These are phyloP conservation scores for Eucalyptus decipiens DNA, from an alignment of 345 rosid species.

Conservation along the genomic window DNA sequence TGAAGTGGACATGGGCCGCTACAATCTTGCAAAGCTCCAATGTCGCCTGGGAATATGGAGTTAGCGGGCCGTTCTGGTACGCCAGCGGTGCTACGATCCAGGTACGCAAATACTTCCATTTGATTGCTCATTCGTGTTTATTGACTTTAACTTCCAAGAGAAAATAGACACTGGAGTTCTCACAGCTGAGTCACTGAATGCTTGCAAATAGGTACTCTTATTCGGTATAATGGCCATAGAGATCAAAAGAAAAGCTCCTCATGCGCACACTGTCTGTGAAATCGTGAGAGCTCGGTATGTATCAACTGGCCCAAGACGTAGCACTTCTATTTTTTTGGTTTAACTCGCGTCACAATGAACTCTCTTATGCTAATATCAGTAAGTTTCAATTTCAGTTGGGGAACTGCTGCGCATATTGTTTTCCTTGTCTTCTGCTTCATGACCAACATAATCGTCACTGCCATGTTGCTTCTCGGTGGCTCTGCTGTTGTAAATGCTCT, in stretches of 20 bases:
- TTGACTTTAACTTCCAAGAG: background rate
- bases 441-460: slow-evolving; percentile 81
- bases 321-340: background rate
- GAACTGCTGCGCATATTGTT: slow-evolving; percentile 68
- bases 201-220: slow-evolving; percentile 45
- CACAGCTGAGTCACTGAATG: background rate
- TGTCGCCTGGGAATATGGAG: slow-evolving; percentile 91
- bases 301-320: background rate
- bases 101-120: slow-evolving; percentile 15
- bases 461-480: slow-evolving; percentile 90
- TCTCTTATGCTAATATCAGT: background rate
- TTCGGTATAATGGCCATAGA: slow-evolving; percentile 96
- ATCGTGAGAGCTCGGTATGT: slow-evolving; percentile 84
- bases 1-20: slow-evolving; percentile 98
- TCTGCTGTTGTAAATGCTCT: slow-evolving; percentile 94
- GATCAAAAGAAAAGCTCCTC: slow-evolving; percentile 91
- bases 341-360: fast-evolving
- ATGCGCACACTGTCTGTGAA: slow-evolving; percentile 91
- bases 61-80: slow-evolving; percentile 97
- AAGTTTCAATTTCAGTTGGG: slow-evolving; percentile 47
- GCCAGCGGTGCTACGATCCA: slow-evolving; percentile 95
- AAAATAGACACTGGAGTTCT: background rate
- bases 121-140: background rate
- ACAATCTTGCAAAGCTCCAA: slow-evolving; percentile 97
- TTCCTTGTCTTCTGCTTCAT: slow-evolving; percentile 76